phyloP scores from a whole-genome alignment of 768 basidiomycete species.

The Rossbeevera mucosa region DNA sequence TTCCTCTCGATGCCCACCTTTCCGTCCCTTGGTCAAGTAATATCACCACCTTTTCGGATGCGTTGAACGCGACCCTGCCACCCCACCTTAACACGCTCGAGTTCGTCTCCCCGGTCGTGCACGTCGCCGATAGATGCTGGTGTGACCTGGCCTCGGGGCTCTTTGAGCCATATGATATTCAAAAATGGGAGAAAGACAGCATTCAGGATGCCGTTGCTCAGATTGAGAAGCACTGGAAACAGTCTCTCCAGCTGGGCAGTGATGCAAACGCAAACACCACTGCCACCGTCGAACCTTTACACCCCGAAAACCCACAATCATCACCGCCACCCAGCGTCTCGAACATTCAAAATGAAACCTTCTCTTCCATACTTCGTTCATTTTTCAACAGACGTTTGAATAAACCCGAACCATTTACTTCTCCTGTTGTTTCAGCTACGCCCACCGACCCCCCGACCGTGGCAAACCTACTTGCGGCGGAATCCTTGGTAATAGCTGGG shows the following conservation, averaged over 20 bases:
- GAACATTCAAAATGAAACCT: slow-evolving; percentile 13
- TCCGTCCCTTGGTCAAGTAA: slow-evolving; percentile 62
- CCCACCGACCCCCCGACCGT: slow-evolving; percentile 8
- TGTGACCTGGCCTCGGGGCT: slow-evolving; percentile 68
- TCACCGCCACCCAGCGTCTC: slow-evolving; percentile 4
- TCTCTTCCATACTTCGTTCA: slow-evolving; percentile 23
- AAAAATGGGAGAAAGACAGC: slow-evolving; percentile 69
- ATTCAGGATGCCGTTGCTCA: slow-evolving; percentile 42
- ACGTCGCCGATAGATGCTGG: slow-evolving; percentile 78
- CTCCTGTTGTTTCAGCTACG: neutral
- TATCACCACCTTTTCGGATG: slow-evolving; percentile 69
- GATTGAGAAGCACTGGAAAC: slow-evolving; percentile 31
- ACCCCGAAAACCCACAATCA: slow-evolving; percentile 11
- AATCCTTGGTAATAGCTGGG: slow-evolving; percentile 13
- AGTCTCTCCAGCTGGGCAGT: slow-evolving; percentile 20
- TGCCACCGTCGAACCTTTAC: slow-evolving; percentile 18
- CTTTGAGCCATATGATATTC: slow-evolving; percentile 74
- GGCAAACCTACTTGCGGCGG: slow-evolving; percentile 1
- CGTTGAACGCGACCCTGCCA: slow-evolving; percentile 47
- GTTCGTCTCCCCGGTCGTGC: slow-evolving; percentile 53
- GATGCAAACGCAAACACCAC: slow-evolving; percentile 27
- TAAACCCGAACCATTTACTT: neutral
- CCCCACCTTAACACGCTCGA: slow-evolving; percentile 35
- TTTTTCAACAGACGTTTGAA: slow-evolving; percentile 17
- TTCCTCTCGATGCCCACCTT: slow-evolving; percentile 59